Conservation (phyloP, 768 basidiomycete genomes). For the Amanita pseudoporphyria region DNA sequence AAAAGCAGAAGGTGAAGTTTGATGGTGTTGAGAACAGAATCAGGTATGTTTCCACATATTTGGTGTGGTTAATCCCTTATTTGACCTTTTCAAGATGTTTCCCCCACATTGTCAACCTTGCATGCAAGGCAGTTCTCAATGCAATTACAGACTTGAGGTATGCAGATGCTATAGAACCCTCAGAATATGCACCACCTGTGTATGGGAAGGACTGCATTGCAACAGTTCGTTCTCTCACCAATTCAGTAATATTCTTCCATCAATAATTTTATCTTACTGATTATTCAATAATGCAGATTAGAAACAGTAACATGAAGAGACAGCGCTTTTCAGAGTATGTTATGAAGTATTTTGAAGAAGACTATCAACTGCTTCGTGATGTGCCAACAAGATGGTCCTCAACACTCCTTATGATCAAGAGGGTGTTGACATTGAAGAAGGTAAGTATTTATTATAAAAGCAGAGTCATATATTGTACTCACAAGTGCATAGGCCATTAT, state of each 20-base stretch:
- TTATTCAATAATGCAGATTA: neutral
- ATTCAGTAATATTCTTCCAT: too few species aligned
- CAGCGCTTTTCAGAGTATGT: constrained; percentile 7
- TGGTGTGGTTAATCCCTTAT: neutral
- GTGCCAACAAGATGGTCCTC: constrained; percentile 23
- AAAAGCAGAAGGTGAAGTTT: constrained; percentile 15
- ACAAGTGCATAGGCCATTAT: constrained; percentile 16
- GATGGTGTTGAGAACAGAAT: constrained; percentile 14
- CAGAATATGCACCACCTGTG: constrained; percentile 1
- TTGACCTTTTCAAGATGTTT: constrained; percentile 17
- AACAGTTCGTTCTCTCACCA: constrained; percentile 1
- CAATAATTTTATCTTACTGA: too few species aligned
- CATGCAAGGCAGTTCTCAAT: too few species aligned
- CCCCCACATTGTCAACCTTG: constrained; percentile 24
- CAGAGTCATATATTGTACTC: constrained; percentile 3
- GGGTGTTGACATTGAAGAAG: constrained; percentile 16
- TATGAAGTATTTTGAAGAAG: neutral
- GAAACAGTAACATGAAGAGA: neutral
- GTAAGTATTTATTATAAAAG: constrained; percentile 14
- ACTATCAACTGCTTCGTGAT: constrained; percentile 21
- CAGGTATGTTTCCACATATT: constrained; percentile 11
- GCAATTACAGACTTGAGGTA: constrained; percentile 12
- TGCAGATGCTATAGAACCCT: neutral
- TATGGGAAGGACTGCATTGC: too few species aligned
- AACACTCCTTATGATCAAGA: constrained; percentile 20